Evolutionary conservation across 257 asterid species (phyloP).

Genomic region (Primulina tabacum): DNA sequence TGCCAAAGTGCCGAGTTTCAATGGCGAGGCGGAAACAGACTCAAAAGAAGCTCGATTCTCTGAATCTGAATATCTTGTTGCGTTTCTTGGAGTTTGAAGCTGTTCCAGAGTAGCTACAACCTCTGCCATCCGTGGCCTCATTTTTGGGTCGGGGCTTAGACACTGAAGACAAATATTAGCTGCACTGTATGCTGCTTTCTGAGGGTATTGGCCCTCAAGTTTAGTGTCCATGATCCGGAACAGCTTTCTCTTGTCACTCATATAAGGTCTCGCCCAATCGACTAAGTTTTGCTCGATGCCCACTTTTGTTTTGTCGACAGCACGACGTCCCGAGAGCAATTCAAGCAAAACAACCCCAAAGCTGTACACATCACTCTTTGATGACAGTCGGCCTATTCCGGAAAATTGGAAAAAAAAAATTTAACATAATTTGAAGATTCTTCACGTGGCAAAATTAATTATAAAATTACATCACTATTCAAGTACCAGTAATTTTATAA

Average conservation of each 20-base stretch:
- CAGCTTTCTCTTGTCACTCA: slow-evolving; percentile 51
- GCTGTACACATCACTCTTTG: slow-evolving; percentile 65
- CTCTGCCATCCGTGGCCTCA: slow-evolving; percentile 57
- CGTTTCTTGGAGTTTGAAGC: slow-evolving; percentile 37
- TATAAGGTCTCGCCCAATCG: slow-evolving; percentile 72
- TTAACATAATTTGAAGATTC: too few species aligned
- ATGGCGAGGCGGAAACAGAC: slow-evolving; percentile 25
- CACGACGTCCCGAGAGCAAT: slow-evolving; percentile 58
- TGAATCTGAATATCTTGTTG: slow-evolving; percentile 25
- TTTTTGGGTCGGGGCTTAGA: slow-evolving; percentile 44
- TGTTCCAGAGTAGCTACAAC: slow-evolving; percentile 52
- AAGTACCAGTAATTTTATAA: background rate
- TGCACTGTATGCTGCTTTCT: slow-evolving; percentile 50
- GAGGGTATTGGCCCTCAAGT: slow-evolving; percentile 65
- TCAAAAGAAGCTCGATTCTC: slow-evolving; percentile 29
- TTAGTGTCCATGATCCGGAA: slow-evolving; percentile 66
- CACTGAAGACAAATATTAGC: slow-evolving; percentile 53
- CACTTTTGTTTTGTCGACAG: slow-evolving; percentile 44
- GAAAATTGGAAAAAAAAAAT: background rate
- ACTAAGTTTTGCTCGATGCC: slow-evolving; percentile 60
- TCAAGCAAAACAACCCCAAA: slow-evolving; percentile 73
- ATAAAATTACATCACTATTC: background rate
- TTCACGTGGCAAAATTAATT: too few species aligned
- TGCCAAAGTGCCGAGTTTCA: slow-evolving; percentile 43
- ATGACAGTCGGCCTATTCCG: slow-evolving; percentile 53